Base-by-base conservation (phyloP, 805 yeast species). In the Metschnikowia cubensis region DNA sequence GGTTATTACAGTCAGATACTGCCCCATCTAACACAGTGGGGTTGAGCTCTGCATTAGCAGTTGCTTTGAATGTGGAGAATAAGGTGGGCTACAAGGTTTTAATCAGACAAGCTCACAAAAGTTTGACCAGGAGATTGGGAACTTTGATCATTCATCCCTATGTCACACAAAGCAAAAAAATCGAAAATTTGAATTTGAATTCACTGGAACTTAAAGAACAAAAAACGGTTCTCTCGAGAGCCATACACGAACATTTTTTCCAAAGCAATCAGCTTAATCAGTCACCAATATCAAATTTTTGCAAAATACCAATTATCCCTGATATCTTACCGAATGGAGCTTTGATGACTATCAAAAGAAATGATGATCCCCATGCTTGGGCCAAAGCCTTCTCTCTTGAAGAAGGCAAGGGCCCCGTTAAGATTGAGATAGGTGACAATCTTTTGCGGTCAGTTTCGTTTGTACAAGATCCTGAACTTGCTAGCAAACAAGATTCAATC, bases 301-400 rank as follows among this genome's bases (percentile, higher is more conserved):
- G 75, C 47, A 79, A 77, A 52, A 55, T 87, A 1, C 89, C 91
- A 1, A 59, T 65, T 0, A 64, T 80, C 1, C 73, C 80, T 1
- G 62, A 62, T 0, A 53, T 67, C 1, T 62, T 85, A 17, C 84
- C 87, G 0, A 54, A 69, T 38, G 94, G 95, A 13, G 91, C 86
- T 0, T 47, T 79, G 6, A 45, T 87, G 22, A 79, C 74, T 48
- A 71, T 84, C 55, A 79, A 77, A 49, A 66, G 65, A 46, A 69
- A 68, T 42, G 77, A 72, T 38, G 82, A 80, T 6, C 8, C 47
- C 8, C 59, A 58, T 42, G 65, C 74, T 4, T 82, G 85, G 79
- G 49, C 75, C 5, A 55, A 64, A 10, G 70, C 77, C 0, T 51
- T 55, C 31, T 67, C 66, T 37, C 58, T 72, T 31, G 54, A 47